These are phyloP conservation scores for Stylonectria norvegica DNA, from an alignment of 2,329 filamentous ascomycete species.

Conservation along the genomic window DNA sequence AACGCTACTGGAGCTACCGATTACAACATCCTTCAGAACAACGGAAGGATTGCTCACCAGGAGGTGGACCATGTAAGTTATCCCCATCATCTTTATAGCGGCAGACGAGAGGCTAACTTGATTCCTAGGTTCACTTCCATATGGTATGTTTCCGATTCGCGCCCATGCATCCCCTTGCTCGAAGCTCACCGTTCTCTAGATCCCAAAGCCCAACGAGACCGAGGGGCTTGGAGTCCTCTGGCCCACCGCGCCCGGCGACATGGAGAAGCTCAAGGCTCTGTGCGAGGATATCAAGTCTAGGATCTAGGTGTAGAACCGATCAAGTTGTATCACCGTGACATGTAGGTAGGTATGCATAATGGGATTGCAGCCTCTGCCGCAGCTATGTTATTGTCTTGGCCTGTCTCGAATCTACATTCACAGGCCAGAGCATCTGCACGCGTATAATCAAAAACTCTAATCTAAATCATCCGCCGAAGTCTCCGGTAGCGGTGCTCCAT, in stretches of 20 bases:
- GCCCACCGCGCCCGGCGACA: slow-evolving; percentile 72
- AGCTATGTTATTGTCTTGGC: not conserved
- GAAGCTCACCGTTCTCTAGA: slow-evolving; percentile 47
- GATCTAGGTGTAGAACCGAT: no score
- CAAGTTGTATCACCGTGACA: not conserved
- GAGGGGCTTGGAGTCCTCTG: slow-evolving; percentile 80
- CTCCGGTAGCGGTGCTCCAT: slow-evolving; percentile 24
- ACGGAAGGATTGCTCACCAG: slow-evolving; percentile 87
- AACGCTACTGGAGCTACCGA: slow-evolving; percentile 70
- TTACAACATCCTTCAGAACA: slow-evolving; percentile 97
- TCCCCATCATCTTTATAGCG: not conserved
- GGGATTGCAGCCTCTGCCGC: not conserved
- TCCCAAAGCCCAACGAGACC: slow-evolving; percentile 83
- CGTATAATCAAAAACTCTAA: no score
- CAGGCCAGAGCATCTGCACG: no score
- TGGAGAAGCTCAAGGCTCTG: slow-evolving; percentile 77
- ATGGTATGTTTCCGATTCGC: slow-evolving; percentile 56
- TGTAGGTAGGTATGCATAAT: no score
- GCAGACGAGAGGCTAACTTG: slow-evolving; percentile 4
- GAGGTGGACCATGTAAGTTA: slow-evolving; percentile 79
- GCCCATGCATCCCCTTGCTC: not conserved
- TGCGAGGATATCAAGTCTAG: slow-evolving; percentile 83
- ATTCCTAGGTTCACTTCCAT: slow-evolving; percentile 78
- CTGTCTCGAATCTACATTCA: no score
- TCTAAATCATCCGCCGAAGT: slow-evolving; percentile 47